Percentiles rank a stretch among this genome's conserved stretches.
phyloP scores from a whole-genome alignment of 2,329 filamentous ascomycete species.

The Pyrenophora seminiperda region DNA sequence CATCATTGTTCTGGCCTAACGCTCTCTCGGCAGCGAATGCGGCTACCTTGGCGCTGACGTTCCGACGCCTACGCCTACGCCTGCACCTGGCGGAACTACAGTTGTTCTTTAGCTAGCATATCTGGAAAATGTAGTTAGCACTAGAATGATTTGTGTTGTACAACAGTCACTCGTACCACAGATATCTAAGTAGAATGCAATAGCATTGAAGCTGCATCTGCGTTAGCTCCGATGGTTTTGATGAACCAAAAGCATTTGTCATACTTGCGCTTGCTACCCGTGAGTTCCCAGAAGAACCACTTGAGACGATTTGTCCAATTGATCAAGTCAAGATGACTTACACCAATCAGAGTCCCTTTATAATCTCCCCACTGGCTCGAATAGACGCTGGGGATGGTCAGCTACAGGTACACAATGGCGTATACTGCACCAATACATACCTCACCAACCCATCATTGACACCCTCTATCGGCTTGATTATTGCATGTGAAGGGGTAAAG shows the following conservation, averaged over 20 bases:
- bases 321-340: constrained; percentile 68
- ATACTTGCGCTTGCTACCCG: constrained; percentile 60
- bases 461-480: constrained; percentile 61
- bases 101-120: constrained; percentile 47
- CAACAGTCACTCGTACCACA: constrained; percentile 55
- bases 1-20: constrained; percentile 6
- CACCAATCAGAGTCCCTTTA: constrained; percentile 66
- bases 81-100: constrained; percentile 20
- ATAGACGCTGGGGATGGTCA: constrained; percentile 50
- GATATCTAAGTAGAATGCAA: constrained; percentile 68
- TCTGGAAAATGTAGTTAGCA: constrained; percentile 26
- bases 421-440: constrained; percentile 16
- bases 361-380: constrained; percentile 67
- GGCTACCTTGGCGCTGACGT: constrained; percentile 14
- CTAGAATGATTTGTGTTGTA: not conserved
- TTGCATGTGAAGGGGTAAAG: constrained; percentile 61
- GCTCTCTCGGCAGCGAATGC: constrained; percentile 4
- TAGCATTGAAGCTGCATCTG: constrained; percentile 64
- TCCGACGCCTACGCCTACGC: no score
- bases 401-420: not conserved
- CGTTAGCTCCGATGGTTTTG: constrained; percentile 10
- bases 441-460: constrained; percentile 69
- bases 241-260: not conserved
- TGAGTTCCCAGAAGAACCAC: constrained; percentile 62
- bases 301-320: constrained; percentile 69